Base-by-base conservation (phyloP, 257 asterid species). In the Agastache rugosa region DNA sequence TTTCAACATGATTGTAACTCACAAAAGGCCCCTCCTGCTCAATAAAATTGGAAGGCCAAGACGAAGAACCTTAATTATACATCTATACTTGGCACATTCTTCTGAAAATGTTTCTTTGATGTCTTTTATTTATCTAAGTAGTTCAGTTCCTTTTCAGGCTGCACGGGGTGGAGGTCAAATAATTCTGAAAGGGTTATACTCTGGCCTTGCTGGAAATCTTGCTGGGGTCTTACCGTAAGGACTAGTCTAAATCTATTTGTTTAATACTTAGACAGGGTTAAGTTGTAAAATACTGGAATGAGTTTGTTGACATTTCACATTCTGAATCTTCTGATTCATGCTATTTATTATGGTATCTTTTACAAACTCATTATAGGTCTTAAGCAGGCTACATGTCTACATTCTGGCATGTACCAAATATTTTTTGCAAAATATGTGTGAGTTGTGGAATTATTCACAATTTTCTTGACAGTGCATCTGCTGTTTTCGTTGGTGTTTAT, bases 171-270 rank as follows among this genome's bases (percentile, higher is more conserved):
- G 97, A 72, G 96, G 97, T 60, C 82, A 91, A 85, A 93, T 93
- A 77, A 79, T 83, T 79, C 89, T 93, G 72, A 93, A 90, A 80
- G 98, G 98, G 72, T 86, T 93, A 47, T 93, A 93, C 78, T 88
- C 98, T 45, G 98, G 98, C 78, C 91, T 93, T 77, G 86, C 91
- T 42, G 98, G 98, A 78, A 93, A 93, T 86, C 83, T 93, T 86
- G 97, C 90, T 77, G 98, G 97, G 67, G 98, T 93, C 67, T 83
- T 93, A 75, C 98, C 98, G 98, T 93, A 87, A 93, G 95, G 70
- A 73, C 71, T 51, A 63, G 11, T 62, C 67, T 70, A 51, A 71
- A 65, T 78, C 39, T 74, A 42, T 70, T 65, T 62, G 34, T 61
- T 71, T 41, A 34, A 67, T 50, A 19, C 66, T 63, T 63, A 19